Evolutionary conservation across 2,329 filamentous ascomycete species (phyloP).

Genomic region (Fusarium oxysporum): DNA sequence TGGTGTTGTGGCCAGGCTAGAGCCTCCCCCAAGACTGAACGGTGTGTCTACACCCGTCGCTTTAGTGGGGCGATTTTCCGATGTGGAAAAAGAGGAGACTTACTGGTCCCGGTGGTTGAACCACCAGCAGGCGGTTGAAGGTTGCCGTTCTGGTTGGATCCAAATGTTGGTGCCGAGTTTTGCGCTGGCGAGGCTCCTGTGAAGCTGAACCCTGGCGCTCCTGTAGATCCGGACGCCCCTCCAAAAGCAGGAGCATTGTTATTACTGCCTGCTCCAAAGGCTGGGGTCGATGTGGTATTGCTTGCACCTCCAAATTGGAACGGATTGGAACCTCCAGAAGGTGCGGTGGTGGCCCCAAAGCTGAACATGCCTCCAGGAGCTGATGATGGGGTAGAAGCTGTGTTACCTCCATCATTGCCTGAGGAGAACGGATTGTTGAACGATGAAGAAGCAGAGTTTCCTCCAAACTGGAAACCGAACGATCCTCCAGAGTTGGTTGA

Average conservation of each 20-base stretch:
- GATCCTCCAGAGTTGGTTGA: conserved; percentile 40
- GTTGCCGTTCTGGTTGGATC: conserved; percentile 52
- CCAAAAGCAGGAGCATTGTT: conserved; percentile 48
- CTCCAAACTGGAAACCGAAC: conserved; percentile 51
- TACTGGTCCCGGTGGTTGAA: conserved; percentile 61
- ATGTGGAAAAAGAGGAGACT: conserved; percentile 56
- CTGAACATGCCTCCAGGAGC: conserved; percentile 51
- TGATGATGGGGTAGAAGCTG: conserved; percentile 36
- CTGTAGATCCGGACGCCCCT: conserved; percentile 44
- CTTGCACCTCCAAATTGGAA: conserved; percentile 55
- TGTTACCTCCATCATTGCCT: conserved; percentile 41
- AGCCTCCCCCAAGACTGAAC: conserved; percentile 68
- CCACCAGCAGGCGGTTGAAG: conserved; percentile 58
- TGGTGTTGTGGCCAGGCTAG: conserved; percentile 70
- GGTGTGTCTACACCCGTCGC: conserved; percentile 64
- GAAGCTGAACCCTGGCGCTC: conserved; percentile 55
- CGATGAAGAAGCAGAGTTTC: conserved; percentile 41
- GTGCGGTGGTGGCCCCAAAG: conserved; percentile 51
- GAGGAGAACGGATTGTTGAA: conserved; percentile 58
- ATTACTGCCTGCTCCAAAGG: conserved; percentile 46
- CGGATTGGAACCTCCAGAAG: conserved; percentile 43
- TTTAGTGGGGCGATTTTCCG: conserved; percentile 60
- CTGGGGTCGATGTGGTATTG: conserved; percentile 38
- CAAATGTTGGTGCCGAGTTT: conserved; percentile 48
- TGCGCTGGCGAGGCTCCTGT: conserved; percentile 49